These are phyloP conservation scores for Pseudogymnoascus sp. DNA, from an alignment of 2,329 filamentous ascomycete genomes.

Conservation along the genomic window DNA sequence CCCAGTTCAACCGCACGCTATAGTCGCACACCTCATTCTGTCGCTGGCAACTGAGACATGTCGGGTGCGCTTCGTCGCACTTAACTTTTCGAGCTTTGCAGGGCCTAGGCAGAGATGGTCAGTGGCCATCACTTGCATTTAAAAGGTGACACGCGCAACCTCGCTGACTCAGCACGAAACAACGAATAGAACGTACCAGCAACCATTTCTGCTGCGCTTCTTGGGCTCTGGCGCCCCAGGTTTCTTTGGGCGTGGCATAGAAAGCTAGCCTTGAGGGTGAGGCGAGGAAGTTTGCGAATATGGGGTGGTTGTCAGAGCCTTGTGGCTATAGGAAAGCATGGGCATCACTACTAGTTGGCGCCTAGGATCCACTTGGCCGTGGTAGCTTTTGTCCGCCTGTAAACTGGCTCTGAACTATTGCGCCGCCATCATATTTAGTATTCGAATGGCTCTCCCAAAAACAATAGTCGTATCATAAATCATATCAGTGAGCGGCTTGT, in stretches of 20 bases:
- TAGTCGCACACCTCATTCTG: constrained; percentile 73
- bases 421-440: background rate
- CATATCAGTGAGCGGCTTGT: background rate
- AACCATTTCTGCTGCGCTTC: constrained; percentile 60
- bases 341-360: constrained; percentile 1
- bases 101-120: constrained; percentile 46
- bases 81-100: constrained; percentile 77
- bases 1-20: constrained; percentile 75
- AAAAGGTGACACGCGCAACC: background rate
- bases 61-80: constrained; percentile 72
- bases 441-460: background rate
- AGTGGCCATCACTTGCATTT: constrained; percentile 14
- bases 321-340: background rate
- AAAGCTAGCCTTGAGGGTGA: constrained; percentile 3
- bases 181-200: constrained; percentile 47
- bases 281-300: background rate
- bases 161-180: background rate
- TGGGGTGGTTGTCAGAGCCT: background rate
- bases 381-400: background rate
- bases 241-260: constrained; percentile 62
- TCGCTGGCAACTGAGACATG: constrained; percentile 65
- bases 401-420: background rate
- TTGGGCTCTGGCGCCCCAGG: constrained; percentile 59
- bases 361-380: background rate
- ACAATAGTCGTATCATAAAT: constrained; percentile 7